Evolutionary conservation across 2,329 filamentous ascomycete genomes (phyloP), one percentile per base, ranked within the genome.

Genomic region (Lachnellula subtilissima): DNA sequence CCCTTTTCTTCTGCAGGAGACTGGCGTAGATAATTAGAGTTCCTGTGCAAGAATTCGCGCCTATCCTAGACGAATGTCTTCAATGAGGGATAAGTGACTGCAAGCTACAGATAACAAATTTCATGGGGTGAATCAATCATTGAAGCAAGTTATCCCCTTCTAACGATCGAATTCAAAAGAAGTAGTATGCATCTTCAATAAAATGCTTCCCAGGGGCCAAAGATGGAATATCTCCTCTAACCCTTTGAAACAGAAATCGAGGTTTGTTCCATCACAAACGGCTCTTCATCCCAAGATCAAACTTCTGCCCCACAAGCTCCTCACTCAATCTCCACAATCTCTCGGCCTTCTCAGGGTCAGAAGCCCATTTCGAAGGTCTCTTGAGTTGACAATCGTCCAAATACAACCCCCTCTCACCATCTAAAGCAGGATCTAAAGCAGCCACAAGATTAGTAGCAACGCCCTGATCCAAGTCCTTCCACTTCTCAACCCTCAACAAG

Each of bases 321-420:
- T 62, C 60, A 50, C 60, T 62, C 35, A 63, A 2, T n/a, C 40
- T 51, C 58, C 62, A 64, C 2, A 64, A 52, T 17, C 51, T 61
- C 47, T 59, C 59, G 1, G 62, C 60, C 25, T 59, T 62, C 36
- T 32, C 55, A 17, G 46, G 5, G 45, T 60, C 57, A 25, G 46
- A 35, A 15, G 57, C 60, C 59, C 59, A 64, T 47, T 42, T 56
- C 14, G 59, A 40, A 28, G 59, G 47, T 48, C 48, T 37, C 15
- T 32, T 54, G 9, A 59, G 19, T 23, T 58, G 52, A 28, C 60
- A 64, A 53, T 64, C 58, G 48, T 57, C 56, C 9, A 64, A 42
- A 36, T 60, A 61, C 5, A 59, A 36, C 9, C 53, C 60, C 9
- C 37, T 52, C 55, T 50, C 32, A 59, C 61, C 39, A 39, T 55